Base-by-base conservation (phyloP, 2,329 filamentous ascomycete genomes). In the Tolypocladium paradoxum region DNA sequence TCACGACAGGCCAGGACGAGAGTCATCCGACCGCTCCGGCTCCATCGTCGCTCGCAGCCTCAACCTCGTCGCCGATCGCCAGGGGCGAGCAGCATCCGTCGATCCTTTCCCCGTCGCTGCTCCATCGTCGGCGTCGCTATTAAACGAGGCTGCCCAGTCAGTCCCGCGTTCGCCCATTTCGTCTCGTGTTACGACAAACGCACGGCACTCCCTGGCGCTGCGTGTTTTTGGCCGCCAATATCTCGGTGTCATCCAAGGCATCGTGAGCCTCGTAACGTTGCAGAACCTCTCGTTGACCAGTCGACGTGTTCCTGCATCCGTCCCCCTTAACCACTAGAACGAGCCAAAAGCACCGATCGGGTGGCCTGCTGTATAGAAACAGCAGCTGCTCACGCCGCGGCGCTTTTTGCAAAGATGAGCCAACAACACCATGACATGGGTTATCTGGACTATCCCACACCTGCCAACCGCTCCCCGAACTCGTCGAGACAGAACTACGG, bases 361-460 rank as follows among this genome's bases (percentile, higher is more conserved):
- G 56, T 59, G 52, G 50, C 48, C 58, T 61, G 60, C 59, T 62
- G 58, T 50, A 53, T 56, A 56, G 56, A 53, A 58, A 54, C 59
- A 60, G 63, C 58, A 58, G 53, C 49, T 53, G 48, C 54, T 53
- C 60, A 53, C 45, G 43, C 43, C 27, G 59, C 57, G 54, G 57
- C 57, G 56, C 58, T 59, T 56, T 55, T 52, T 46, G 40, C 24
- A 46, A 67, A 56, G 51, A 72, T 72, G 69, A 67, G 65, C 60
- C 78, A 80, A 65, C 78, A 78, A 65, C 69, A 66, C 53, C 74
- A 78, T 68, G 83, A 88, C 56, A 83, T 86, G 77, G 61, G 67
- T 53, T 90, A 88, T 74, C 82, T 87, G 72, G 85, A 88, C 61
- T 87, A 87, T 62, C 70, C 79, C 55, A 70, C 70, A 40, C 64